phyloP scores from a whole-genome alignment of 768 basidiomycete species.

The Tricholoma hemisulphureum region DNA sequence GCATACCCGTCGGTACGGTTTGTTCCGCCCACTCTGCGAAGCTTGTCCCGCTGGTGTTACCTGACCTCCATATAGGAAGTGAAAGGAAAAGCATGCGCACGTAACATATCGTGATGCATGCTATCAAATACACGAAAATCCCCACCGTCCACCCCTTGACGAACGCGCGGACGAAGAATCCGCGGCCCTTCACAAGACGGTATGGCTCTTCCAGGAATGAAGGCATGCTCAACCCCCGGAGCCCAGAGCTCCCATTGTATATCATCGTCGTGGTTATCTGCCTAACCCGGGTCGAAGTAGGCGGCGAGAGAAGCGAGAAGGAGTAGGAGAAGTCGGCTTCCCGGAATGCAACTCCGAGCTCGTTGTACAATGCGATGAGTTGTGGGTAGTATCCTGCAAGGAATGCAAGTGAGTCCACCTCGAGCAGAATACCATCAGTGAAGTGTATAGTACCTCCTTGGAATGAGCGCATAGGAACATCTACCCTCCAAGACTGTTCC shows the following conservation, averaged over 20 bases:
- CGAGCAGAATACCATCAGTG: neutral
- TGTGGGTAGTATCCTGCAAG: conserved; percentile 69
- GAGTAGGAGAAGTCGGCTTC: conserved; percentile 67
- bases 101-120: conserved; percentile 47
- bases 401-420: neutral
- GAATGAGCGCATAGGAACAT: conserved; percentile 82
- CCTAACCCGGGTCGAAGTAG: conserved; percentile 18
- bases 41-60: conserved; percentile 31
- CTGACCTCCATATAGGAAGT: conserved; percentile 40
- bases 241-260: conserved; percentile 64
- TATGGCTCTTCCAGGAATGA: conserved; percentile 30
- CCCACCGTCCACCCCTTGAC: conserved; percentile 29
- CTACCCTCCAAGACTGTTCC: conserved; percentile 52
- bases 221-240: conserved; percentile 52
- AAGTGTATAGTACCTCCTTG: conserved; percentile 63
- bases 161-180: conserved; percentile 14
- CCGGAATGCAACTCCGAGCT: conserved; percentile 57
- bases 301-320: conserved; percentile 51
- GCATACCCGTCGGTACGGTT: conserved; percentile 38
- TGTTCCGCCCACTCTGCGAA: conserved; percentile 49
- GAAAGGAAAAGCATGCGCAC: conserved; percentile 41
- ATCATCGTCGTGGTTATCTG: conserved; percentile 51
- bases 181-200: conserved; percentile 16
- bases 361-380: conserved; percentile 64
- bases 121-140: conserved; percentile 41